Evolutionary conservation across 2,329 filamentous ascomycete species (phyloP).

Genomic region (Geosmithia putterillii): DNA sequence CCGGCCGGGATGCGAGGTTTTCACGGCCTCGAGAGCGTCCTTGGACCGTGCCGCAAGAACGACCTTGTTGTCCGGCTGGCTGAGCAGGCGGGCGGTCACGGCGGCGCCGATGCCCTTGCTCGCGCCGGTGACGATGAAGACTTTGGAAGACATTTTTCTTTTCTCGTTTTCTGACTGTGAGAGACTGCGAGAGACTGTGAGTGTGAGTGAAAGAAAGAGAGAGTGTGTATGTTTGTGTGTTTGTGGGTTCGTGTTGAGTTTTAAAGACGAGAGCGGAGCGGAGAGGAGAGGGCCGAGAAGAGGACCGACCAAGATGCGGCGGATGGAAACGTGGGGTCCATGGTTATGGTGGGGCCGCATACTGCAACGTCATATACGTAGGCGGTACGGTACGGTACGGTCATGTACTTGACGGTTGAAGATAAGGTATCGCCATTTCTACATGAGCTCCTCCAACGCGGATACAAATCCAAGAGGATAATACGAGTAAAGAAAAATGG

Average conservation of each 20-base stretch:
- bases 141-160: conserved; percentile 39
- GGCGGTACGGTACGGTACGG: no score
- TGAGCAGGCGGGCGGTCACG: conserved; percentile 37
- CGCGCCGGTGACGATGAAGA: conserved; percentile 57
- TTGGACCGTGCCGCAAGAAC: conserved; percentile 44
- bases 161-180: neutral
- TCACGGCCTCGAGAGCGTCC: conserved; percentile 34
- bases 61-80: conserved; percentile 38
- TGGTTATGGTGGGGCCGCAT: no score
- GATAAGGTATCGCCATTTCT: no score
- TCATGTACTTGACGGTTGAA: no score
- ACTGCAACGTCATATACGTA: no score
- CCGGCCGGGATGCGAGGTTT: conserved; percentile 35
- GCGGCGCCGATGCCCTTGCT: conserved; percentile 51
- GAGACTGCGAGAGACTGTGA: no score
- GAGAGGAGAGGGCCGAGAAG: neutral
- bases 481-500: neutral
- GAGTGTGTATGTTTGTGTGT: neutral
- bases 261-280: neutral
- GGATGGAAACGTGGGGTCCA: no score
- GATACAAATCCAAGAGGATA: no score
- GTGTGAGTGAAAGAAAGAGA: neutral
- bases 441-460: no score
- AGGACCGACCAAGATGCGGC: no score
- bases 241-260: neutral